Conservation (phyloP, 2,329 filamentous ascomycete species). For the Ambrosiella cleistominuta region DNA sequence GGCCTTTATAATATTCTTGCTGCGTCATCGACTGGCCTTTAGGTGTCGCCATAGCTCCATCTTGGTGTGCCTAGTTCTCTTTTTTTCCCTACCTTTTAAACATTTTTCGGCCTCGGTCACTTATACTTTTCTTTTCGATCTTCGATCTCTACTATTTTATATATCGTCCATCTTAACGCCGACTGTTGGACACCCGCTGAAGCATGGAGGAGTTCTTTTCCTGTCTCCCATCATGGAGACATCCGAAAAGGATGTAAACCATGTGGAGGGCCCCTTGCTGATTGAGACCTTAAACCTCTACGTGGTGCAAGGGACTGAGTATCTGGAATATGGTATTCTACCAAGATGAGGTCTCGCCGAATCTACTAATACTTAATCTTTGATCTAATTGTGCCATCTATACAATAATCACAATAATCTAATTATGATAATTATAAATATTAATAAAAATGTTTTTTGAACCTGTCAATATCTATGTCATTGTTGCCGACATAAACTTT, state of each 20-base stretch:
- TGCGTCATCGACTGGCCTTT: too few relatives aligned
- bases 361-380: background rate
- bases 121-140: constrained; percentile 5
- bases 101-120: background rate
- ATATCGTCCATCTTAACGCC: constrained; percentile 21
- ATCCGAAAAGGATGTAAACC: constrained; percentile 10
- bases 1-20: too few relatives aligned
- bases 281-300: constrained; percentile 16
- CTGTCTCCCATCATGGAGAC: background rate
- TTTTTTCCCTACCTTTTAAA: background rate
- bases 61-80: background rate
- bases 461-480: too few relatives aligned
- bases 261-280: constrained; percentile 15
- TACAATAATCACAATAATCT: background rate
- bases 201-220: constrained; percentile 13
- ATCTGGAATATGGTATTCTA: background rate
- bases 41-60: too few relatives aligned
- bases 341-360: constrained; percentile 9
- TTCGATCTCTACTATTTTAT: constrained; percentile 10
- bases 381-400: constrained; percentile 1
- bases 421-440: too few relatives aligned
- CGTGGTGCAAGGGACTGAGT: constrained; percentile 16
- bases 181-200: constrained; percentile 21
- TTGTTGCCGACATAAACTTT: background rate
- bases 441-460: too few relatives aligned